Conservation (phyloP, 345 rosid species). For the Pugionium dolabratum region DNA sequence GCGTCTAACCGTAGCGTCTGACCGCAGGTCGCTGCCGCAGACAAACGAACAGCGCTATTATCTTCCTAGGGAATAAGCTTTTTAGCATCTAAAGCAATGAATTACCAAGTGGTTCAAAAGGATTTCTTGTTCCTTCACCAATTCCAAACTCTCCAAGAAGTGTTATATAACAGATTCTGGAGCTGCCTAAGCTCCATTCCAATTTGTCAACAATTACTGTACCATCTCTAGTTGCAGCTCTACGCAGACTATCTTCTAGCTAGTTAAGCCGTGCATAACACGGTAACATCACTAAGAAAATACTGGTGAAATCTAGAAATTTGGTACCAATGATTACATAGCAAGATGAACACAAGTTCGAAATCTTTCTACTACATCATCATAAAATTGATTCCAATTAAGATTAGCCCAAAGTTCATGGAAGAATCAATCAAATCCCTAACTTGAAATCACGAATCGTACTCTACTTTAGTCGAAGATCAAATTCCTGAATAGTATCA, state of each 20-base stretch:
- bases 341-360: background rate
- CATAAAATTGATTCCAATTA: background rate
- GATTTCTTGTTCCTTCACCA: background rate
- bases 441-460: background rate
- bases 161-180: background rate
- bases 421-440: slow-evolving; percentile 15
- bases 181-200: background rate
- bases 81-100: background rate
- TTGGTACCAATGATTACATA: background rate
- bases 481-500: background rate
- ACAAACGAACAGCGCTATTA: no score
- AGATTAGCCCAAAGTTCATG: background rate
- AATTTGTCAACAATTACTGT: background rate
- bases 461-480: background rate
- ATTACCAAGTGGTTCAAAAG: background rate
- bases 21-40: no score
- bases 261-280: no score
- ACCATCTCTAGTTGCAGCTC: background rate
- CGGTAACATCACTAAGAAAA: no score
- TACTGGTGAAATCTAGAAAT: background rate
- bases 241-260: background rate
- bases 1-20: no score
- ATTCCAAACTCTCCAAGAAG: background rate
- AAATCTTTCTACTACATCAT: background rate
- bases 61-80: background rate